Conservation (phyloP, 2,329 filamentous ascomycete species). For the Talaromyces sp. region DNA sequence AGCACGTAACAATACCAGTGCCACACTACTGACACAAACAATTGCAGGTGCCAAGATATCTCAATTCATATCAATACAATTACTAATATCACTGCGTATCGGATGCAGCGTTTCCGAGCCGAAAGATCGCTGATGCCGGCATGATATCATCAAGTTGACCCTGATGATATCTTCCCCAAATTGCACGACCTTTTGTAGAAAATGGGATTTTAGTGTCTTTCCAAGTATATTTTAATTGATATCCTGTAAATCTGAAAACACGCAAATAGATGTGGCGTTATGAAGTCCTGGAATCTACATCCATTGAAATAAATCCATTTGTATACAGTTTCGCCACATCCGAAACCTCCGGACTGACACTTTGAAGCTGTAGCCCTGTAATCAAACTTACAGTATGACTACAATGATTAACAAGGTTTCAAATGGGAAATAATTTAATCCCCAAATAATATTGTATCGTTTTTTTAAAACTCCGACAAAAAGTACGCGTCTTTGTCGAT, state of each 20-base stretch:
- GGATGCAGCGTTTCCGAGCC: background rate
- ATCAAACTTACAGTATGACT: background rate
- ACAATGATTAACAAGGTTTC: background rate
- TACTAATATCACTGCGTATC: background rate
- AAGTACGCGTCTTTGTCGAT: background rate
- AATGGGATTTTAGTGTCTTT: too few species aligned
- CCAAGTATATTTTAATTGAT: too few species aligned
- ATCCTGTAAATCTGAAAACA: too few species aligned
- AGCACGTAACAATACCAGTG: background rate
- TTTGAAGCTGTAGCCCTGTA: background rate
- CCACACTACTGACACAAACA: background rate
- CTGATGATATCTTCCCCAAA: background rate
- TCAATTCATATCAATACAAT: background rate
- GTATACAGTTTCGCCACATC: background rate
- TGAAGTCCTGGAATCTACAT: too few species aligned
- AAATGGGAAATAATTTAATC: background rate
- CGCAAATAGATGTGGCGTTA: too few species aligned
- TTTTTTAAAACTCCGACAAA: background rate
- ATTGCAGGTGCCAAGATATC: background rate
- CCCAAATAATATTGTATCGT: background rate
- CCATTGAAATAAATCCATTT: too few species aligned
- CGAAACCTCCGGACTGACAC: background rate
- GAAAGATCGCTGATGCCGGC: background rate
- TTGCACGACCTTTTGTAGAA: background rate
- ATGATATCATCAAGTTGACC: background rate